phyloP scores from a whole-genome alignment of 805 yeast genomes.

The Blastobotrys mokoenaii region DNA sequence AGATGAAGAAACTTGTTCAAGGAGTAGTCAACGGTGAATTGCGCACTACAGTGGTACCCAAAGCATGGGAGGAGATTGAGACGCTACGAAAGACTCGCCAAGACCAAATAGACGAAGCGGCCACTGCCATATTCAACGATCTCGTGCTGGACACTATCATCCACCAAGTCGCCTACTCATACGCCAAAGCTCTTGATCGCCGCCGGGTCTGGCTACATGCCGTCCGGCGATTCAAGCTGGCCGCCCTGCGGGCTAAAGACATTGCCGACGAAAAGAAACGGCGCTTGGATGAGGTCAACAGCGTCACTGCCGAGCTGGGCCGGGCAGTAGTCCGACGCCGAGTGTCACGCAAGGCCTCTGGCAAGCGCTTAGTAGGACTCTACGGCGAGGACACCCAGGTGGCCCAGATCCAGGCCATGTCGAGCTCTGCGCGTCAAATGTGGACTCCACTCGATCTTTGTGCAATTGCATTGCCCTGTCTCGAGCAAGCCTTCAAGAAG shows the following conservation, averaged over 20 bases:
- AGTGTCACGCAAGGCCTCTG: neutral
- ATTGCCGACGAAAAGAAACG: constrained; percentile 30
- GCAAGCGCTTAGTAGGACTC: constrained; percentile 3
- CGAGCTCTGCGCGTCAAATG: constrained; percentile 23
- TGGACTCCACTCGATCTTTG: constrained; percentile 43
- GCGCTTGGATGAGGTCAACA: constrained; percentile 32
- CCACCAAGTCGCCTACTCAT: constrained; percentile 21
- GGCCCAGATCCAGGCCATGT: constrained; percentile 19
- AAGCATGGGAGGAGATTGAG: neutral
- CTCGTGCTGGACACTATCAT: constrained; percentile 35
- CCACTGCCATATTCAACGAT: constrained; percentile 39
- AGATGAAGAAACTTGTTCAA: neutral
- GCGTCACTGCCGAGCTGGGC: constrained; percentile 15
- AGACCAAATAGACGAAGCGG: neutral
- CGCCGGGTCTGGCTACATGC: constrained; percentile 26
- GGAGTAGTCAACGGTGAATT: neutral
- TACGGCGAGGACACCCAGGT: constrained; percentile 14
- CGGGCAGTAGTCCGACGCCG: constrained; percentile 4
- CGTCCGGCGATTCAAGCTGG: constrained; percentile 28
- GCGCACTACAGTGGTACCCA: neutral
- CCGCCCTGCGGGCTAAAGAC: constrained; percentile 23
- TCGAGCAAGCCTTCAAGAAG: constrained; percentile 25
- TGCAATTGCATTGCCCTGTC: constrained; percentile 26
- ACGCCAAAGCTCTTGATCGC: constrained; percentile 37
- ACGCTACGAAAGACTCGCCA: neutral